These are phyloP conservation scores for Debaryomyces udenii DNA, from an alignment of 1,139 yeast genomes.

Conservation along the genomic window DNA sequence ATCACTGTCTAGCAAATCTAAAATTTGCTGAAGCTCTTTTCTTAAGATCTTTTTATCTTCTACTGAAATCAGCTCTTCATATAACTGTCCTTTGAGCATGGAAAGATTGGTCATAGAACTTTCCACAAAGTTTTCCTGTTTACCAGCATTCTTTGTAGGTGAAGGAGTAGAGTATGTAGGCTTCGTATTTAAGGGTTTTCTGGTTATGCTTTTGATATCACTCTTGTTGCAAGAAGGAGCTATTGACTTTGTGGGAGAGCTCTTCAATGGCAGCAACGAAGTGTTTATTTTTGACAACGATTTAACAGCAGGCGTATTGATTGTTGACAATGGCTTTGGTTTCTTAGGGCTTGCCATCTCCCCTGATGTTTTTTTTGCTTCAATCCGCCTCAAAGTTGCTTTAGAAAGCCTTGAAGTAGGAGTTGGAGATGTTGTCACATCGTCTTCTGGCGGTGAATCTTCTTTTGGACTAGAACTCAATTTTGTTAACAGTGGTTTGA, in stretches of 20 bases:
- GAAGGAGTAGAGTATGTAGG: conserved; percentile 1
- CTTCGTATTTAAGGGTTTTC: conserved; percentile 1
- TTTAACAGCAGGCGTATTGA: not conserved
- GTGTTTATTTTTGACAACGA: conserved; percentile 1
- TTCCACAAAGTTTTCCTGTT: conserved; percentile 14
- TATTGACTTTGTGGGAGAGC: not conserved
- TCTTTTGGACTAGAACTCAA: conserved; percentile 9
- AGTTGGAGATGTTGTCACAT: conserved; percentile 17
- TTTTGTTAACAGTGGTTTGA: conserved; percentile 8
- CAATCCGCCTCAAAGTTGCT: conserved; percentile 38
- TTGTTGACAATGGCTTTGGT: not conserved
- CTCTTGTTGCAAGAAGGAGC: not conserved
- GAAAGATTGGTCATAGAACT: conserved; percentile 15
- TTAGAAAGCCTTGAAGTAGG: conserved; percentile 27
- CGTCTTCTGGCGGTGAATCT: conserved; percentile 5
- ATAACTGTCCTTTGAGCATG: conserved; percentile 14
- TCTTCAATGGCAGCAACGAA: conserved; percentile 4
- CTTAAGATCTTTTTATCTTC: conserved; percentile 14
- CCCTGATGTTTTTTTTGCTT: conserved; percentile 21
- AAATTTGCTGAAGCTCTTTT: conserved; percentile 15
- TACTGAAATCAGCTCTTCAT: conserved; percentile 13
- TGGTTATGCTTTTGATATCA: conserved; percentile 10
- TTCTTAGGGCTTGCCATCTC: conserved; percentile 1
- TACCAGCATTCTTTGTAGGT: not conserved
- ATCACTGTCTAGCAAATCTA: conserved; percentile 13